A percentile compares a stretch with the other conserved stretches of the same genome.
phyloP scores from a whole-genome alignment of 2,329 filamentous ascomycete species.

The Cladosporium sp. region DNA sequence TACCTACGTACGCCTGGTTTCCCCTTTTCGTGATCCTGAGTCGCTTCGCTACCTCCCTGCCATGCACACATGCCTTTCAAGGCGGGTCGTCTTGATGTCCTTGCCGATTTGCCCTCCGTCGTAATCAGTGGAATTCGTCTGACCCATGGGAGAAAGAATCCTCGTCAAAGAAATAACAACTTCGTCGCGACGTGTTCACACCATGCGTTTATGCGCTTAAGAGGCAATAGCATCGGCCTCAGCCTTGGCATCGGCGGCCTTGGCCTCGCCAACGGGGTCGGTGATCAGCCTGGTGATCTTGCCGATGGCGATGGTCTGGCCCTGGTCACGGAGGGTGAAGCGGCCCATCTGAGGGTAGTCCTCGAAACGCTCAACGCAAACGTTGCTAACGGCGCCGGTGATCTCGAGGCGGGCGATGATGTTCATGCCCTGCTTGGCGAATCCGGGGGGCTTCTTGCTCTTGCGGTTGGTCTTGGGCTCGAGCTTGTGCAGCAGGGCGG shows the following conservation, averaged over 20 bases:
- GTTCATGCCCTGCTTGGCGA: constrained; percentile 72
- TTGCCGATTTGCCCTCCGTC: too few relatives aligned
- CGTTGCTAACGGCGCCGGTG: constrained; percentile 67
- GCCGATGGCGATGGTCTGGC: constrained; percentile 98
- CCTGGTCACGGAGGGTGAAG: constrained; percentile 80
- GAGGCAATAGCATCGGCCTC: constrained; percentile 13
- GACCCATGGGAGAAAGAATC: too few relatives aligned
- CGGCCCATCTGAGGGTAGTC: constrained; percentile 92
- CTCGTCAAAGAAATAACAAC: too few relatives aligned
- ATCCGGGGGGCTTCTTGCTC: constrained; percentile 87
- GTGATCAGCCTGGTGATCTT: constrained; percentile 90
- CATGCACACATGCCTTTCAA: too few relatives aligned
- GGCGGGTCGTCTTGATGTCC: too few relatives aligned
- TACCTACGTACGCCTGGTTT: too few relatives aligned
- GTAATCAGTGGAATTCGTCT: too few relatives aligned
- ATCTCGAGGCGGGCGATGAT: constrained; percentile 92
- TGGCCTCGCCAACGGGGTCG: constrained; percentile 24
- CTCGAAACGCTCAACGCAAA: constrained; percentile 91
- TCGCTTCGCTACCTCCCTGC: too few relatives aligned
- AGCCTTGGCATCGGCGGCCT: constrained; percentile 14
- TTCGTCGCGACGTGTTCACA: too few relatives aligned
- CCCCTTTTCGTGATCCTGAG: too few relatives aligned
- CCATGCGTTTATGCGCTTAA: neutral
- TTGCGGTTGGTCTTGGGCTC: constrained; percentile 91
- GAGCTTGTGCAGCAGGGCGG: constrained; percentile 79